phyloP scores from a whole-genome alignment of 345 rosid genomes.

The Salix caprea region DNA sequence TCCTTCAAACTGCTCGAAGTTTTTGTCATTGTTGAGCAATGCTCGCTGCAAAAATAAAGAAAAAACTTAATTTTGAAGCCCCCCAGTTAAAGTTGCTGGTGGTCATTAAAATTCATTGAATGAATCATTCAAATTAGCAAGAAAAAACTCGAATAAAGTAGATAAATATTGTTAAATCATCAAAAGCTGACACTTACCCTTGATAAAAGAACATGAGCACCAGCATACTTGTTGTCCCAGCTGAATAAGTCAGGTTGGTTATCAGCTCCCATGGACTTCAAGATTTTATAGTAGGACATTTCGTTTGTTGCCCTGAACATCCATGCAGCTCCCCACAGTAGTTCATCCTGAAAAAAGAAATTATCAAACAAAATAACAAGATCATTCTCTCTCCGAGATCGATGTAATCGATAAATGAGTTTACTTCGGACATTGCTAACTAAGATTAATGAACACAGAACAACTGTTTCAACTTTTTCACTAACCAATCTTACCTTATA shows the following conservation, averaged over 20 bases:
- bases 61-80: background rate
- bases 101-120: no score
- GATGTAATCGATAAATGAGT: no score
- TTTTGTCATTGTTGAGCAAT: constrained; percentile 50
- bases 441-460: no score
- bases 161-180: background rate
- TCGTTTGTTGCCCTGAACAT: constrained; percentile 68
- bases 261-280: constrained; percentile 66
- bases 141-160: background rate
- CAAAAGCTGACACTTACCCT: constrained; percentile 37
- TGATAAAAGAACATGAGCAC: constrained; percentile 75
- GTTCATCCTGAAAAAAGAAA: constrained; percentile 59
- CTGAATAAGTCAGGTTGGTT: constrained; percentile 80
- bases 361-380: background rate
- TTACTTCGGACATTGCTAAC: no score
- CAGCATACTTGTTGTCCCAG: constrained; percentile 92
- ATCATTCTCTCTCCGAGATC: background rate
- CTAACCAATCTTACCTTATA: constrained; percentile 44
- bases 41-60: constrained; percentile 42
- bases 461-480: no score
- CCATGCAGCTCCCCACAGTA: constrained; percentile 92
- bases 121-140: no score
- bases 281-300: constrained; percentile 48
- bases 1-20: constrained; percentile 54
- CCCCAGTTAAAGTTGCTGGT: no score